Base-by-base conservation (phyloP, 1,284 basidiomycete genomes). In the Stygiomarasmius scandens region DNA sequence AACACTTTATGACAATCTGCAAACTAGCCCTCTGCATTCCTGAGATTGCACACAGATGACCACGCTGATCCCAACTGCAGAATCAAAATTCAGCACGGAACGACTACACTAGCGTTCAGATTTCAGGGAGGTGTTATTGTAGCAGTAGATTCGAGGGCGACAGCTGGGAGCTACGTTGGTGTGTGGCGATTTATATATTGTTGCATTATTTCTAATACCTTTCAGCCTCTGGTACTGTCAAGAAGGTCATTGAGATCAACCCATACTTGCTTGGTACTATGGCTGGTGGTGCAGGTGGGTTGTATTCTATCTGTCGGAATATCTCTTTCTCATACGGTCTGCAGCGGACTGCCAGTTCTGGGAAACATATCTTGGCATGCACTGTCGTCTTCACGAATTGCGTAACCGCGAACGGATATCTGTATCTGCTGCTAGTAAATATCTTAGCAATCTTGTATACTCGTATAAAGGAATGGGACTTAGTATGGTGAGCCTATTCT, bases 171-270 rank as follows among this genome's bases (percentile, higher is more conserved):
- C 74, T 99, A 99, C 75, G 86, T 99, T 70, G 96, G 96, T 92
- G 68, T 58, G 85, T 77, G 41, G 22, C 2, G 14, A 14, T 25
- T 29, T 27, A 10, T 32, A 49, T 41, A 41, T 36, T 38, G 58
- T 19, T 55, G 6, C 20, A 56, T 46, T 12, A 29, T 34, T 45
- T 24, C 51, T 38, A 58, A 58, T 56, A 20, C 47, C 9, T 50
- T 51, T 54, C 63, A 96, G 95, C 95, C 0, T 93, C 89, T 27
- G 95, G 95, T 54, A 98, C 95, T 16, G 93, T 98, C 61, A 97
- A 96, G 83, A 98, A 98, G 81, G 96, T 99, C 62, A 99, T 99
- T 67, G 97, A 99, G 80, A 99, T 99, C 77, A 99, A 99, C 79
- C 95, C 95, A 48, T 99, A 97, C 79, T 78, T 99, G 54, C 84